Percentiles rank a stretch among this genome's conserved stretches.
Evolutionary conservation across 2,329 filamentous ascomycete genomes (phyloP).

Genomic region (Dactylellina sp.): DNA sequence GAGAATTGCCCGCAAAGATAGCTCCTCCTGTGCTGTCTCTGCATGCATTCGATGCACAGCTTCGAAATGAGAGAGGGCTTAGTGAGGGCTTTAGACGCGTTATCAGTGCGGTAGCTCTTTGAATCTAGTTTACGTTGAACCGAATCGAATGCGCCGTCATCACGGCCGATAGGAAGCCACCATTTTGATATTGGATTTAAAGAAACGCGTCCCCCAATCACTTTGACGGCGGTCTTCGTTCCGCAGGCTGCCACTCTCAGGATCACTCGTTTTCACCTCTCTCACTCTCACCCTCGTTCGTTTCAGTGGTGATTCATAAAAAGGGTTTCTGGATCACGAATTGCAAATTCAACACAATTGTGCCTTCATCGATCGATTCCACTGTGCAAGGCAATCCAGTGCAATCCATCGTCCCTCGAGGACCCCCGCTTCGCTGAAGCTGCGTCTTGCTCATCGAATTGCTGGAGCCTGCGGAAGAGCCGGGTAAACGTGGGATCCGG

Average conservation of each 20-base stretch:
- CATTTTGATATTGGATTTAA: slow-evolving; percentile 23
- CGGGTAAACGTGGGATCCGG: slow-evolving; percentile 27
- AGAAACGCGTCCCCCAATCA: slow-evolving; percentile 23
- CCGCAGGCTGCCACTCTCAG: slow-evolving; percentile 9
- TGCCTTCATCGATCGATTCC: too few species aligned
- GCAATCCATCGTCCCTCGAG: slow-evolving; percentile 11
- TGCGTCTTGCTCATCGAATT: not conserved
- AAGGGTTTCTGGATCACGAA: not conserved
- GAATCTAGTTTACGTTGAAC: not conserved
- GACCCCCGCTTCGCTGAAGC: slow-evolving; percentile 13
- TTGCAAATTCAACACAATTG: too few species aligned
- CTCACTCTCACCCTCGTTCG: slow-evolving; percentile 2
- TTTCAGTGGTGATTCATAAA: slow-evolving; percentile 38
- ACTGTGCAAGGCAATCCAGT: not conserved
- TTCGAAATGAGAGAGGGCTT: slow-evolving; percentile 15
- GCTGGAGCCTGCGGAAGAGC: slow-evolving; percentile 37
- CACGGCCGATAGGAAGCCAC: slow-evolving; percentile 12
- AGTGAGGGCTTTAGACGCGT: slow-evolving; percentile 11
- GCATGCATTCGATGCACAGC: slow-evolving; percentile 36
- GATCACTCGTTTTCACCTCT: not conserved
- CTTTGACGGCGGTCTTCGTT: slow-evolving; percentile 12
- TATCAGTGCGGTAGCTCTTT: slow-evolving; percentile 13
- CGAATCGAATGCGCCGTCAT: too few species aligned
- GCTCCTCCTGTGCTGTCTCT: slow-evolving; percentile 31
- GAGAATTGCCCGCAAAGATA: slow-evolving; percentile 1